Base-by-base conservation (phyloP, 73 alveolate species). In the Paraurostyla sp. region DNA sequence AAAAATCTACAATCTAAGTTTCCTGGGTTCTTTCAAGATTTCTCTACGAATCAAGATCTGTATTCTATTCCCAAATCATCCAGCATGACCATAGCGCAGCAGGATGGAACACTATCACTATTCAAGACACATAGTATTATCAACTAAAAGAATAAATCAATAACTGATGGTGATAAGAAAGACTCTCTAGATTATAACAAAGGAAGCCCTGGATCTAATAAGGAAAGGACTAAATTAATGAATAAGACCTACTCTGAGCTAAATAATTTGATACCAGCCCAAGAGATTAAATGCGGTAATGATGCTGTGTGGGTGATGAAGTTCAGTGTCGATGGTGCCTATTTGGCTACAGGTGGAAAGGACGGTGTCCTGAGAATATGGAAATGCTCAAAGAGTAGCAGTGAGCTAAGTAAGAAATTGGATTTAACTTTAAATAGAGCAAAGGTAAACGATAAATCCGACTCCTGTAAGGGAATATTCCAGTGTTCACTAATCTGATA, bases 311-410 rank as follows among this genome's bases (percentile, higher is more conserved):
- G 96, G 94, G 89, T 89, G 6, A 73, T 88, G 71, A 81, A 88
- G 46, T 88, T 88, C 54, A 88, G 97, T 23, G 25, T 23, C 15
- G 94, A 96, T 75, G 94, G 94, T 0, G 65, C 52, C 0, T 94
- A 73, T 85, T 80, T 94, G 49, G 98, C 98, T 3, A 86, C 96
- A 0, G 99, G 98, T 2, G 99, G 99, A 13, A 87, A 94, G 46
- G 95, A 91, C 59, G 95, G 98, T 38, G 91, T 93, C 0, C 76
- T 96, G n/a, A 84, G 95, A 84, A 83, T 96, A 23, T 94, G 94
- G 95, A 76, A 89, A 88, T 82, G 68, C 73, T 40, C 75, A 41
- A 43, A 75, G 73, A 82, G 76, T 75, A n/a, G 63, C 43, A 6
- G 22, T 42, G 89, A 65, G n/a, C 20, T 38, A 27, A 40, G 69